Conservation (phyloP, 345 rosid species). For the Populus alba region DNA sequence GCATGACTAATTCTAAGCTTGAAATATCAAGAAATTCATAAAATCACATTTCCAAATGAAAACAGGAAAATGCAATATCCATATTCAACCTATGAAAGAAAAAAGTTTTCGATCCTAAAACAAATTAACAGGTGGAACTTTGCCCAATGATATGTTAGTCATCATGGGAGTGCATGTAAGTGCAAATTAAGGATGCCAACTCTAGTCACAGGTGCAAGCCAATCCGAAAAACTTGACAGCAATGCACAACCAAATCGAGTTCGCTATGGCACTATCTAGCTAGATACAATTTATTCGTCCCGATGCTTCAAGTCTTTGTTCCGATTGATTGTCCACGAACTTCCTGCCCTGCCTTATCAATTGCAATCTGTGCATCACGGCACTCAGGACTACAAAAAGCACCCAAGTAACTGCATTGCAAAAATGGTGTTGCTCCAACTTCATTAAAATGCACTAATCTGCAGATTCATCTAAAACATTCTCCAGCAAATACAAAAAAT, state of each 20-base stretch:
- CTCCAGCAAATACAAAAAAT: background rate
- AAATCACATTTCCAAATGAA: background rate
- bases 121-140: background rate
- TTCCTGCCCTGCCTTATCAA: slow-evolving; percentile 18
- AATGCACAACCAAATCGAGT: slow-evolving; percentile 9
- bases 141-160: slow-evolving; percentile 8
- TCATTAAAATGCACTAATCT: background rate
- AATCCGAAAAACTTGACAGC: slow-evolving; percentile 30
- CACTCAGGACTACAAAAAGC: slow-evolving; percentile 39
- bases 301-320: slow-evolving; percentile 1
- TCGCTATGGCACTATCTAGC: background rate
- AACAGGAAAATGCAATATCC: background rate
- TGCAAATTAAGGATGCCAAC: background rate
- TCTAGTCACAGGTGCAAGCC: slow-evolving; percentile 22
- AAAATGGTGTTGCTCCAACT: background rate
- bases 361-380: slow-evolving; percentile 18
- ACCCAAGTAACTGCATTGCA: slow-evolving; percentile 24
- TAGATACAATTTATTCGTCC: background rate
- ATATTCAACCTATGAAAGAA: background rate
- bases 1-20: background rate
- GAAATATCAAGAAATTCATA: background rate
- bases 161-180: background rate
- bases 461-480: background rate
- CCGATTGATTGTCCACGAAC: slow-evolving; percentile 1
- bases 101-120: slow-evolving; percentile 14